Evolutionary conservation across 2,329 filamentous ascomycete species (phyloP), one percentile per base, ranked within the genome.

Genomic region (Thielaviopsis ethacetica): DNA sequence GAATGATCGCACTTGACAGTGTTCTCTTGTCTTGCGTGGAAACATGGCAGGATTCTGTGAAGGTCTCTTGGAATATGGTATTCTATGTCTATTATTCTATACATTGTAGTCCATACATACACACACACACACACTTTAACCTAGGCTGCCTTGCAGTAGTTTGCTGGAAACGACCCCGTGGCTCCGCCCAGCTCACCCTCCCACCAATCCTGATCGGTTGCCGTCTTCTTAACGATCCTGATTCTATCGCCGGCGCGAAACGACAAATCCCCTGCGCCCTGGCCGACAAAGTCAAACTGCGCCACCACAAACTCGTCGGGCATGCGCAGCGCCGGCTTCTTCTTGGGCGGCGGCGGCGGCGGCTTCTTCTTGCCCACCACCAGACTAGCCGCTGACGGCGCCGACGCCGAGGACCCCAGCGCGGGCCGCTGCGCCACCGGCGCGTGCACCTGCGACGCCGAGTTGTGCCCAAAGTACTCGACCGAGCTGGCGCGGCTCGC

Each of bases 131-230:
- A 9, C 15, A 12, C 3, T 19, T 15, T 13, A 53, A 9, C 24
- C 22, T 64, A 72, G 24, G 63, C 64, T 6, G 68, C 60, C 65
- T 78, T 77, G 66, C 85, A 88, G 71, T 94, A 94, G 70, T 94
- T 94, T 6, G 88, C 88, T 0, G 88, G 88, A 67, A 94, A 94
- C 64, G 75, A 83, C 3, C 88, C 88, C 66, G 76, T 78, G 26
- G 74, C 69, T 0, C 88, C 88, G 49, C 75, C 74, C 15, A 91
- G 63, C 69, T 93, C 87, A 13, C 88, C 88, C 62, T 88, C 80
- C 88, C 88, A 94, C 88, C 88, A 94, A 67, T 93, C 88, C 70
- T 93, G 85, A 22, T 82, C 84, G 62, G 84, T 89, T 6, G 81
- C 79, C 2, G 88, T 93, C 73, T 85, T 88, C 72, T 87, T 87